Evolutionary conservation across 192 early-diverging fungal genomes (phyloP).

Genomic region (Entrophospora sp.): DNA sequence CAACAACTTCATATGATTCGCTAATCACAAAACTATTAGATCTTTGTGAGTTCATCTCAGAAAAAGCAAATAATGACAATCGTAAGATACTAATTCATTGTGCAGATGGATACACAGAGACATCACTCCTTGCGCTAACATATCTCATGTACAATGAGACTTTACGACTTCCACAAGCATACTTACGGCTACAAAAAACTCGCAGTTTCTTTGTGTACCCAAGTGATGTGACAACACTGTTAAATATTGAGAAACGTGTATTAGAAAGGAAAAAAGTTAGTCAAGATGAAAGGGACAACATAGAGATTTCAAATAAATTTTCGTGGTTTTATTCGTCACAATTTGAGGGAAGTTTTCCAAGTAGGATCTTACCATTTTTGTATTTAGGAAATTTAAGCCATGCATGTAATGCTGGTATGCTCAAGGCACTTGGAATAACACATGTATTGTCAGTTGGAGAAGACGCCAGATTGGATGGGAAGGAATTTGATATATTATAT

Average conservation of each 20-base stretch:
- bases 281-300: neutral
- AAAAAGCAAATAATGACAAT: slow-evolving; percentile 20
- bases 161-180: slow-evolving; percentile 41
- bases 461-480: slow-evolving; percentile 34
- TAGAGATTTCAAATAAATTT: slow-evolving; percentile 20
- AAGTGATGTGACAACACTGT: slow-evolving; percentile 36
- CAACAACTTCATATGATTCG: slow-evolving; percentile 15
- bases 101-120: slow-evolving; percentile 50
- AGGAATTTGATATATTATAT: slow-evolving; percentile 35
- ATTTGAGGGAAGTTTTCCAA: slow-evolving; percentile 57
- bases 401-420: slow-evolving; percentile 48
- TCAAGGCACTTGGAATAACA: slow-evolving; percentile 41
- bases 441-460: slow-evolving; percentile 53
- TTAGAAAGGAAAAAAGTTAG: slow-evolving; percentile 18
- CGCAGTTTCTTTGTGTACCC: slow-evolving; percentile 53
- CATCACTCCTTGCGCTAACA: slow-evolving; percentile 34
- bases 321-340: slow-evolving; percentile 45
- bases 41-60: slow-evolving; percentile 27
- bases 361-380: slow-evolving; percentile 45
- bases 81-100: slow-evolving; percentile 46
- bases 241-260: slow-evolving; percentile 35
- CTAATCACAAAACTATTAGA: slow-evolving; percentile 21
- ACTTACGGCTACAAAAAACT: slow-evolving; percentile 39
- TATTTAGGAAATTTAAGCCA: slow-evolving; percentile 56
- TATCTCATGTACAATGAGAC: slow-evolving; percentile 42